These are phyloP conservation scores for Aspergillus novofumigatus DNA, from an alignment of 2,329 filamentous ascomycete genomes.

Conservation along the genomic window DNA sequence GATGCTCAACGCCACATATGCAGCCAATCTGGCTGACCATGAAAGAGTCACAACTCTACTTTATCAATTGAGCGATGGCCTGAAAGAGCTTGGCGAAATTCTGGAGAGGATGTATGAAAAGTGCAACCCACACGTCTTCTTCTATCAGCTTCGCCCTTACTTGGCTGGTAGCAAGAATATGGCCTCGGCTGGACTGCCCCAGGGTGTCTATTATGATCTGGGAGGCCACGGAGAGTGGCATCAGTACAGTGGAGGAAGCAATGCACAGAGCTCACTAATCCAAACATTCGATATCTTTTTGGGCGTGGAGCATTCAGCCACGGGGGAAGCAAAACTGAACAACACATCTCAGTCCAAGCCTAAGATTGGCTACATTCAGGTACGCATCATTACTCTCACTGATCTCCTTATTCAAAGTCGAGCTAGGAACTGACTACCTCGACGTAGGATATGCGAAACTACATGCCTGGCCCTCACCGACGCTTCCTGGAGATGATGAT, in stretches of 20 bases:
- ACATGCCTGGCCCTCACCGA: conserved; percentile 47
- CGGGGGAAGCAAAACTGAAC: neutral
- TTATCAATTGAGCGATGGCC: conserved; percentile 29
- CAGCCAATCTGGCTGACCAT: conserved; percentile 31
- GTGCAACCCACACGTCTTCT: conserved; percentile 44
- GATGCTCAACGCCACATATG: conserved; percentile 41
- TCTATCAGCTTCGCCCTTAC: conserved; percentile 44
- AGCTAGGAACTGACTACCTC: neutral
- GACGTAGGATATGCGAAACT: conserved; percentile 42
- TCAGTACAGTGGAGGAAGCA: conserved; percentile 47
- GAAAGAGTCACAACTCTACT: conserved; percentile 14
- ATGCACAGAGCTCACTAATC: conserved; percentile 47
- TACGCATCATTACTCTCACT: conserved; percentile 7
- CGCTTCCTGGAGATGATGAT: conserved; percentile 44
- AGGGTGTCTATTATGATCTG: conserved; percentile 47
- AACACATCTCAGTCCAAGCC: neutral
- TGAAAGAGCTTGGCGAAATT: conserved; percentile 35
- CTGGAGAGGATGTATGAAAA: conserved; percentile 46
- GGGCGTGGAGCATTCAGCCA: conserved; percentile 39
- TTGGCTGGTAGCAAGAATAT: conserved; percentile 47
- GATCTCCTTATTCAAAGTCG: conserved; percentile 12
- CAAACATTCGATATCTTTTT: conserved; percentile 48
- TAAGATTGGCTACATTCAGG: conserved; percentile 14
- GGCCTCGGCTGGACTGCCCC: conserved; percentile 42
- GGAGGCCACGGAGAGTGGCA: conserved; percentile 41